Base-by-base conservation (phyloP, 75 land plant genomes). In the Cunninghamia lanceolata region DNA sequence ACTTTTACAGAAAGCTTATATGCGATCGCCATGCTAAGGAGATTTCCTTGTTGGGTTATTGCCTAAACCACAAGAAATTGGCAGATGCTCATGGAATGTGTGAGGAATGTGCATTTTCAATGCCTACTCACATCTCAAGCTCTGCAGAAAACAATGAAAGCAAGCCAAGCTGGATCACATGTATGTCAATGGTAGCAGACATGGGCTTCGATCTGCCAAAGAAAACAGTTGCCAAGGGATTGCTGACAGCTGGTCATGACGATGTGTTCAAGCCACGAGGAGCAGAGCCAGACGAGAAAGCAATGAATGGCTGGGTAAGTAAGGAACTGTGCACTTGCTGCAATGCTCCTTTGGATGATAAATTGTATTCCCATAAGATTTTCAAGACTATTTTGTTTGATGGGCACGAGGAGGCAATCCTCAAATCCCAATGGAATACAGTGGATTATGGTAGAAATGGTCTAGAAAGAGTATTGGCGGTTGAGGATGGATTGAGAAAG, bases 11-110 rank as follows among this genome's bases (percentile, higher is more conserved):
- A 86, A 91, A 88, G 40, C 85, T 89, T 19, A 59, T 93, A 7
- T 93, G 94, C 54, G 89, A 88, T 17, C 28, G 81, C 34, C 94
- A 93, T 84, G 90, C 89, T 88, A 85, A 79, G 76, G 88, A 93
- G 39, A 76, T 91, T 47, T 90, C 94, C 13, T 59, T 82, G n/a
- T 84, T 93, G 15, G 94, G 91, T 1, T 93, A 88, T 71, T 91
- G 94, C 59, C 91, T 75, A 17, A 82, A 47, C 30, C 94, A 93
- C 84, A 54, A 84, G 83, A 90, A 89, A 79, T 83, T 93, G 3
- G 90, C 91, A 3, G 88, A 93, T 47, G 88, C 87, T 28, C 47
- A 85, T 21, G 83, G 35, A 39, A 93, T 91, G 94, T 93, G 94
- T 53, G 89, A 91, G 82, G 79, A 45, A 0, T 91, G 93, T 80